A percentile compares a stretch with the other conserved stretches of the same genome.
Conservation (phyloP, 257 asterid genomes). For the Scutellaria minor region DNA sequence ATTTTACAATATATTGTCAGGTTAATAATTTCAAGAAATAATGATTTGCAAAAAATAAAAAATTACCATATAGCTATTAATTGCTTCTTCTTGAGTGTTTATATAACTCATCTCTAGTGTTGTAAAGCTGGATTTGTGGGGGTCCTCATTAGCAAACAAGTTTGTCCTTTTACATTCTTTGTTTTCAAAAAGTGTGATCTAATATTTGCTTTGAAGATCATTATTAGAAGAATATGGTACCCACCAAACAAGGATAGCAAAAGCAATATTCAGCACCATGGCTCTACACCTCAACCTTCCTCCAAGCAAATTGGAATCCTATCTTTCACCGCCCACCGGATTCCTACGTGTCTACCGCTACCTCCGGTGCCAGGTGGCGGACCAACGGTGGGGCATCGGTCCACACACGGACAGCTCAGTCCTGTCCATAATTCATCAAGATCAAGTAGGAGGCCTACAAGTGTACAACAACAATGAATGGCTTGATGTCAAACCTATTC, state of each 20-base stretch:
- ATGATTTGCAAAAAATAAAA: no score
- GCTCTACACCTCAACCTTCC: constrained; percentile 51
- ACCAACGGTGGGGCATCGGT: constrained; percentile 60
- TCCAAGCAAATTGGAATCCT: constrained; percentile 40
- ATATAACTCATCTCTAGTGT: no score
- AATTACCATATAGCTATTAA: no score
- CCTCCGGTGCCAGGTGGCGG: constrained; percentile 57
- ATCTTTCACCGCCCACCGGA: constrained; percentile 62
- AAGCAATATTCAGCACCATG: constrained; percentile 52
- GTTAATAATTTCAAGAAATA: no score
- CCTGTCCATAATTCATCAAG: constrained; percentile 74
- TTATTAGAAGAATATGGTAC: constrained; percentile 68
- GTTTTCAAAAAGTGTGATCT: no score
- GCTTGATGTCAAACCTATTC: constrained; percentile 66
- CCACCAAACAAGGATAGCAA: constrained; percentile 65
- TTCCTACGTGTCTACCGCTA: constrained; percentile 79
- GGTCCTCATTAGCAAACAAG: no score
- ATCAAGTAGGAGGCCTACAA: constrained; percentile 87
- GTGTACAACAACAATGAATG: constrained; percentile 56
- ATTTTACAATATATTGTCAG: no score
- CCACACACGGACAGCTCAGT: constrained; percentile 91
- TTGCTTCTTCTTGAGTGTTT: no score
- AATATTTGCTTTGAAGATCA: constrained; percentile 39
- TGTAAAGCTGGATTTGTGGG: no score
- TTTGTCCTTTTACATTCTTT: background rate